Evolutionary conservation across 1,139 yeast species (phyloP).

Genomic region (Saccharomycopsis crataegensis): DNA sequence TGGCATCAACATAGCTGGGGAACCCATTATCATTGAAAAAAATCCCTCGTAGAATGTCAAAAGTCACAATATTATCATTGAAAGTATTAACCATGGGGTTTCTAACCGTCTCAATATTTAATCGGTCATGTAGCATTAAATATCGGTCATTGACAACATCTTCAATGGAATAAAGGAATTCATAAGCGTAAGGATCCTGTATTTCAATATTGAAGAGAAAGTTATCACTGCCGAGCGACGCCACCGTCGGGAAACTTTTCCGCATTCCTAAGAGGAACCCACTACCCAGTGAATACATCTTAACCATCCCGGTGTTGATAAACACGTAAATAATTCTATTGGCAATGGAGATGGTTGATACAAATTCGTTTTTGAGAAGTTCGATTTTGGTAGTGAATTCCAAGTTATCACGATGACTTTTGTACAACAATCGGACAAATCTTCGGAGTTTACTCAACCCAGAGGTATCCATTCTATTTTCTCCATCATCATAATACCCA

Average conservation of each 20-base stretch:
- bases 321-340: constrained; percentile 24
- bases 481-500: constrained; percentile 22
- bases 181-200: constrained; percentile 5
- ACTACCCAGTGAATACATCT: constrained; percentile 25
- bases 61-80: background rate
- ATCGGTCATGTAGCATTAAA: background rate
- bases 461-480: constrained; percentile 7
- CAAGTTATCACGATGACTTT: constrained; percentile 25
- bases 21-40: constrained; percentile 12
- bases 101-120: constrained; percentile 2
- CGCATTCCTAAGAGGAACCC: constrained; percentile 29
- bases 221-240: constrained; percentile 28
- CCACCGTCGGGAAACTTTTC: constrained; percentile 29
- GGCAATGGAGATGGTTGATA: constrained; percentile 26
- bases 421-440: constrained; percentile 23
- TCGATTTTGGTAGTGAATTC: constrained; percentile 28
- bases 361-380: constrained; percentile 26
- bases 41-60: constrained; percentile 11
- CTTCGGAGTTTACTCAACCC: constrained; percentile 20
- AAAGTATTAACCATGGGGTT: background rate
- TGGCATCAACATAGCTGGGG: constrained; percentile 13
- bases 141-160: background rate
- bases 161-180: constrained; percentile 7
- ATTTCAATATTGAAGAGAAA: constrained; percentile 26
- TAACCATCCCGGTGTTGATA: constrained; percentile 28